Evolutionary conservation across 768 basidiomycete genomes (phyloP), one percentile per base, ranked within the genome.

Genomic region (Rhodotorula sphaerocarpa): DNA sequence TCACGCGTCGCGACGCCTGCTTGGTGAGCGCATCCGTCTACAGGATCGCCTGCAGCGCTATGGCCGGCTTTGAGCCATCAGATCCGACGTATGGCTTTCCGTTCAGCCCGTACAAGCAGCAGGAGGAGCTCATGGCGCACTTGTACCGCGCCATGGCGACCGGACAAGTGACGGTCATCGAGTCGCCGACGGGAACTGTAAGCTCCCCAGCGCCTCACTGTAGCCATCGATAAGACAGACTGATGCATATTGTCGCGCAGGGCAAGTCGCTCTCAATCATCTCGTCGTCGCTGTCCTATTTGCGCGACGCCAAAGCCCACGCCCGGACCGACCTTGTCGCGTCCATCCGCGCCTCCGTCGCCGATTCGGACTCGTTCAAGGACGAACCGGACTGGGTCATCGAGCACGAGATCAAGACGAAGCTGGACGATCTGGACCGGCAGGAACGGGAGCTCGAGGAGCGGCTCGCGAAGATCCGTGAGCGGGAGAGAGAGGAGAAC

Each of bases 131-230:
- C 31, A 95, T 96, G 92, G 83, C 79, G 23, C 88, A 90, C 66
- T 77, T 97, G 1, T 96, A 91, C 74, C 70, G 79, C 10, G 80
- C 86, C 0, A 86, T 95, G 48, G 89, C 92, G 73, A 68, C 77
- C 0, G 78, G 77, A 48, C 83, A 83, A 67, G 82, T 95, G 23
- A 82, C 89, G 2, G 85, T 96, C 52, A 80, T 92, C 34, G 89
- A 91, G 75, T 88, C 86, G 68, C 90, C 90, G 0, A 91, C 90
- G 0, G 90, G 89, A 70, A 91, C 89, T 30, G 89, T 88, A 39
- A 39, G 61, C 74, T 82, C 71, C 46, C 41, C 16, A 46, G 28
- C 27, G 15, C 33, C 25, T 54, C 28, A 16, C 12, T 44, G 7
- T 43, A 42, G 25, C 6, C 11, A 27, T 15, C 21, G 23, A 3